Evolutionary conservation across 2,329 filamentous ascomycete species (phyloP).

Genomic region (Aspergillus oerlinghausenensis): DNA sequence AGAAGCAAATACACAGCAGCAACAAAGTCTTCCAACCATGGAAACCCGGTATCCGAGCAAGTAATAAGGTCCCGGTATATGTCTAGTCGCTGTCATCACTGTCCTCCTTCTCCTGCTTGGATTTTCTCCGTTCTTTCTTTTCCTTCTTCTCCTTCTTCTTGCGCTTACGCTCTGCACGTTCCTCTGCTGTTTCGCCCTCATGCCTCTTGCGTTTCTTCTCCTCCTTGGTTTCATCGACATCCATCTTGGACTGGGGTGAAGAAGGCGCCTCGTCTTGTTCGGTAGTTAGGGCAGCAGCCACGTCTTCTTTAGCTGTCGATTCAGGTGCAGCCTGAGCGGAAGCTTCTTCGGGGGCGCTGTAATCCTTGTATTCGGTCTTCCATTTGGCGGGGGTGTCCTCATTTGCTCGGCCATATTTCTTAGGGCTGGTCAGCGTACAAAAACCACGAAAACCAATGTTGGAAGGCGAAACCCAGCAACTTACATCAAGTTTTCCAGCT

Average conservation of each 20-base stretch:
- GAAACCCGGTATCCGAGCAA: constrained; percentile 8
- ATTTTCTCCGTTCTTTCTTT: constrained; percentile 68
- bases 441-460: neutral
- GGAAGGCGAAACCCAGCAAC: constrained; percentile 18
- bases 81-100: constrained; percentile 48
- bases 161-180: constrained; percentile 46
- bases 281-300: constrained; percentile 20
- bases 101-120: constrained; percentile 75
- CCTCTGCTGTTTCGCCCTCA: constrained; percentile 51
- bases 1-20: constrained; percentile 4
- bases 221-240: constrained; percentile 39
- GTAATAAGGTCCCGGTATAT: constrained; percentile 23
- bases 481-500: constrained; percentile 85
- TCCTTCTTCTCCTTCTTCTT: constrained; percentile 54
- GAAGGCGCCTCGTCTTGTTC: constrained; percentile 24
- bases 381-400: constrained; percentile 91
- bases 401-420: constrained; percentile 89
- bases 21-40: constrained; percentile 2
- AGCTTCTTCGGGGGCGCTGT: constrained; percentile 50
- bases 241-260: constrained; percentile 36
- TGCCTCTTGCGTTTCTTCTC: constrained; percentile 54
- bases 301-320: constrained; percentile 37
- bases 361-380: constrained; percentile 91
- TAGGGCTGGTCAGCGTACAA: constrained; percentile 29
- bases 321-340: constrained; percentile 45